phyloP scores from a whole-genome alignment of 164 flowering plant genomes.

The Aristolochia fimbriata region DNA sequence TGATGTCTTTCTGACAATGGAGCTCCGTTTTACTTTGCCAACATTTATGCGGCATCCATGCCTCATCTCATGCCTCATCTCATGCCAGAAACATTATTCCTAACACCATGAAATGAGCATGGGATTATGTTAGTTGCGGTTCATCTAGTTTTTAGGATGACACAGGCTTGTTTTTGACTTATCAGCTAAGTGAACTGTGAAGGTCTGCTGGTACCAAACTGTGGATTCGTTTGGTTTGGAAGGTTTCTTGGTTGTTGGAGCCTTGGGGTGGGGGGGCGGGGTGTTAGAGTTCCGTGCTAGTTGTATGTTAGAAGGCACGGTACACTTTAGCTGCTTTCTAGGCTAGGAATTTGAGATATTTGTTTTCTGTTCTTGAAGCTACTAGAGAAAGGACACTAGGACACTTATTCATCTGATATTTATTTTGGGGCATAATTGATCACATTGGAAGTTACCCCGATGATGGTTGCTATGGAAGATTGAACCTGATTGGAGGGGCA shows the following conservation, averaged over 20 bases:
- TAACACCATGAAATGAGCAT: slow-evolving; percentile 9
- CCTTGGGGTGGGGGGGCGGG: not conserved
- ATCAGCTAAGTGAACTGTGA: not conserved
- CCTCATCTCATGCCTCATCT: slow-evolving; percentile 4
- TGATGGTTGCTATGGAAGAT: no score
- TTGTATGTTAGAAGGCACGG: no score
- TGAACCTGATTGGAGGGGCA: no score
- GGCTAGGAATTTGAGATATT: no score
- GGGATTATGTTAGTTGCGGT: not conserved
- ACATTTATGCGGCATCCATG: slow-evolving; percentile 4
- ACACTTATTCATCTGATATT: no score
- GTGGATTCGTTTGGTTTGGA: not conserved
- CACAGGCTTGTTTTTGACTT: not conserved
- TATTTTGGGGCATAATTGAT: no score
- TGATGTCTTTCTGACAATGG: slow-evolving; percentile 21
- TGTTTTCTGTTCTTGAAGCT: no score
- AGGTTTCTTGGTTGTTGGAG: not conserved
- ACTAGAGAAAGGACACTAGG: no score
- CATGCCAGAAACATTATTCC: slow-evolving; percentile 4
- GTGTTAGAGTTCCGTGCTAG: no score
- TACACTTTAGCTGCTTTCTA: no score
- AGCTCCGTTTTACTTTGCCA: slow-evolving; percentile 12
- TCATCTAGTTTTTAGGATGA: not conserved
- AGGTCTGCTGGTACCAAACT: not conserved
- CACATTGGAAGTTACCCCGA: no score